Percentiles rank a stretch among this genome's conserved stretches.
phyloP scores from a whole-genome alignment of 2,329 filamentous ascomycete species.

The Cryphonectria japonica region DNA sequence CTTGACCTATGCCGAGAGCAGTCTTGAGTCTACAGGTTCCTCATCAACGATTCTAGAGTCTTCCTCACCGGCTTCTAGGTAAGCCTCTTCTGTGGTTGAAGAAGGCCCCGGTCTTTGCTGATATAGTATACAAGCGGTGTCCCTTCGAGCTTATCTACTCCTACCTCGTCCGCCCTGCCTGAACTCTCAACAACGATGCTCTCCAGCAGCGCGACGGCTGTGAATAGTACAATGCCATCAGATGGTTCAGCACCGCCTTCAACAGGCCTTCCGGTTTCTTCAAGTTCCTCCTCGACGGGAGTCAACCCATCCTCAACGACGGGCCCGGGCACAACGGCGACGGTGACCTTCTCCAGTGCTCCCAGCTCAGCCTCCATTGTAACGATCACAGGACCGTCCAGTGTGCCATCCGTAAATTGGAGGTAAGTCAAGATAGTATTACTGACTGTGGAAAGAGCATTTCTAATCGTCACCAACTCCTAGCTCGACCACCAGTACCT shows the following conservation, averaged over 20 bases:
- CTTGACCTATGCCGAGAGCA: neutral
- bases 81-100: neutral
- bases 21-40: neutral
- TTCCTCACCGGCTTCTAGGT: slow-evolving; percentile 14
- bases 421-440: slow-evolving; percentile 5
- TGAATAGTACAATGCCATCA: slow-evolving; percentile 24
- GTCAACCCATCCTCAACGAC: slow-evolving; percentile 1
- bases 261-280: slow-evolving; percentile 9
- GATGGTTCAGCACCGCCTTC: slow-evolving; percentile 24
- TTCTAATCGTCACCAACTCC: neutral
- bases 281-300: slow-evolving; percentile 10
- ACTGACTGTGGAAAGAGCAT: neutral
- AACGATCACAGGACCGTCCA: slow-evolving; percentile 12
- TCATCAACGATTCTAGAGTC: slow-evolving; percentile 1
- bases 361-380: slow-evolving; percentile 15
- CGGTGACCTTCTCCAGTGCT: slow-evolving; percentile 9
- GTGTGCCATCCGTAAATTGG: slow-evolving; percentile 7
- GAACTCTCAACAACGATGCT: slow-evolving; percentile 11
- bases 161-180: neutral
- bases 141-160: neutral
- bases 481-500: slow-evolving; percentile 4
- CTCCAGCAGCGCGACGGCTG: neutral
- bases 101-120: neutral
- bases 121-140: neutral
- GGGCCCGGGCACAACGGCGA: slow-evolving; percentile 3